Conservation (phyloP, 1,284 basidiomycete genomes). For the Tilletia indica region DNA sequence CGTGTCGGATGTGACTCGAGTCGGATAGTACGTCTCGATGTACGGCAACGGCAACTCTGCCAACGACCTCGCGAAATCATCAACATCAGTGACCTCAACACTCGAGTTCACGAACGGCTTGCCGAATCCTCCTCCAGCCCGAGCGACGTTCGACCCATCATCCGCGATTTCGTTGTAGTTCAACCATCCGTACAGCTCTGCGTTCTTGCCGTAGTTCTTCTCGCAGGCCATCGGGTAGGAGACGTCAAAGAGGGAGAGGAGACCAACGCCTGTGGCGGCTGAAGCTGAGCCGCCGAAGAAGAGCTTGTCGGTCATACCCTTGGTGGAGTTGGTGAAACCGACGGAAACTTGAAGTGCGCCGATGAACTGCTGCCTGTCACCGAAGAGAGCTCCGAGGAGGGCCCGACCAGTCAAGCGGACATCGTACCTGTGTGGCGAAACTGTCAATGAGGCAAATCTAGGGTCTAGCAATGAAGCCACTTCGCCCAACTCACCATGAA, state of each 20-base stretch:
- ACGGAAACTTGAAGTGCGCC: conserved; percentile 21
- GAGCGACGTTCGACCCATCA: conserved; percentile 22
- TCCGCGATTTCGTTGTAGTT: conserved; percentile 22
- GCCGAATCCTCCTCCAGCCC: conserved; percentile 5
- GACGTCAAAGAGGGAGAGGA: conserved; percentile 4
- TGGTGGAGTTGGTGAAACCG: conserved; percentile 16
- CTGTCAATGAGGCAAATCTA: too few relatives aligned
- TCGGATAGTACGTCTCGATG: conserved; percentile 23
- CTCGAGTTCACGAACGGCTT: conserved; percentile 21
- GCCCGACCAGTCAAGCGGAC: neutral
- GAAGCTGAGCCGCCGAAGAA: conserved; percentile 3
- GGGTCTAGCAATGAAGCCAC: too few relatives aligned
- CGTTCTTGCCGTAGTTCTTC: conserved; percentile 16
- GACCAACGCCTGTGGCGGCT: neutral
- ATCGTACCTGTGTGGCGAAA: neutral
- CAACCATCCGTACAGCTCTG: conserved; percentile 18
- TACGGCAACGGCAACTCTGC: conserved; percentile 18
- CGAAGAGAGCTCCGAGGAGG: conserved; percentile 15
- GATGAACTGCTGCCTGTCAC: conserved; percentile 16
- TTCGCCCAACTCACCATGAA: neutral
- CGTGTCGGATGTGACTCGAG: conserved; percentile 16
- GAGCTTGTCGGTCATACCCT: conserved; percentile 7
- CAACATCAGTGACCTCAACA: conserved; percentile 17
- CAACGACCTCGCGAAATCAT: conserved; percentile 19
- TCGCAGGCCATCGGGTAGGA: conserved; percentile 3